Evolutionary conservation across 139 green algal species (phyloP).

Genomic region (Chlamydomonas applanata): DNA sequence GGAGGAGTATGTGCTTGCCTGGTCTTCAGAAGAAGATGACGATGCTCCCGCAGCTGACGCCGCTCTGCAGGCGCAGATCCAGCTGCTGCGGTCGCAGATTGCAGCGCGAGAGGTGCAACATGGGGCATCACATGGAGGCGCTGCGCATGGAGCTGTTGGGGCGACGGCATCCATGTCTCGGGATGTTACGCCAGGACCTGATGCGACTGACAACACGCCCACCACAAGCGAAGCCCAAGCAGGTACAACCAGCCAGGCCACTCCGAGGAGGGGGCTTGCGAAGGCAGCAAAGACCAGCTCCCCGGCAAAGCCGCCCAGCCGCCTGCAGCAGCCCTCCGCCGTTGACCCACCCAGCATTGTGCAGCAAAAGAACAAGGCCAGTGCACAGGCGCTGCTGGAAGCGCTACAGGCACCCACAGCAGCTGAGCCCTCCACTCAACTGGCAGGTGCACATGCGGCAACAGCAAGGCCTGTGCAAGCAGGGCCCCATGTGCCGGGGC

Average conservation of each 20-base stretch:
- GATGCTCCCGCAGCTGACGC: no score
- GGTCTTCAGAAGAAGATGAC: no score
- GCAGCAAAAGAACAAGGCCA: conserved; percentile 14
- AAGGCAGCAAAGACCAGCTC: not conserved
- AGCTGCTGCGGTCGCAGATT: no score
- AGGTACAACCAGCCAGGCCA: not conserved
- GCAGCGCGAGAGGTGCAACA: no score
- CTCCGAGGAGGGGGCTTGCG: not conserved
- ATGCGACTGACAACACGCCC: not conserved
- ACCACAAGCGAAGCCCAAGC: not conserved
- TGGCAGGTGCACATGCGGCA: not conserved
- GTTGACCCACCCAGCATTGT: not conserved
- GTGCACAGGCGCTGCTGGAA: not conserved
- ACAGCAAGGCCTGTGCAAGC: not conserved
- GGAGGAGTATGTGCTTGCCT: no score
- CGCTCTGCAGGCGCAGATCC: no score
- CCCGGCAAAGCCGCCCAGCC: not conserved
- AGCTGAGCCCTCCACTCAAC: not conserved
- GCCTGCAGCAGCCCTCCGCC: not conserved
- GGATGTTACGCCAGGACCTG: no score
- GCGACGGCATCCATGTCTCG: no score
- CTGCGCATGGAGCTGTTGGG: no score
- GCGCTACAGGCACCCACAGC: not conserved
- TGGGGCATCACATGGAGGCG: no score
- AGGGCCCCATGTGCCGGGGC: not conserved